Base-by-base conservation (phyloP, 1,284 basidiomycete species). In the Caloboletus inedulis region DNA sequence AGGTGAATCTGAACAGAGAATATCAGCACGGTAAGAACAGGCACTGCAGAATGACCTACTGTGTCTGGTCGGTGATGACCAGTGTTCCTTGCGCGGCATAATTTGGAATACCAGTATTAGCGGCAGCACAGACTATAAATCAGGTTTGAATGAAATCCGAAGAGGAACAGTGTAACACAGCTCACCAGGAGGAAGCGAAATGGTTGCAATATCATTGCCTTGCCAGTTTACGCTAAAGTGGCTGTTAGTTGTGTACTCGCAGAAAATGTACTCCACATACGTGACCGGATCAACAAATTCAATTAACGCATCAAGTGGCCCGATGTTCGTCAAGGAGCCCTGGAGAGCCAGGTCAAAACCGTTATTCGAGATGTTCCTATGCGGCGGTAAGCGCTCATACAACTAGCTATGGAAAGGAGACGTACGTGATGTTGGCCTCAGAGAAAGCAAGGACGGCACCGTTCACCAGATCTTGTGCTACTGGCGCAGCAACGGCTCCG, bases 381-480 rank as follows among this genome's bases (percentile, higher is more conserved):
- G 29, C 2, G 4, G 9, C 8, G 3, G 27, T 69, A 30, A 84
- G 84, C 25, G 72, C 69, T 76, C 2, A 76, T 79, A 43, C 80
- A 81, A 48, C 85, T 80, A 49, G 85, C n/a, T 16, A 23, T 27
- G 5, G n/a, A 33, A 16, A 46, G 3, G 10, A 47, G 21, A 47
- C 29, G 1, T 68, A 80, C 77, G 81, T 84, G 59, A 89, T 84
- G 58, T 83, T 82, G 7, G 82, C 87, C 45, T 76, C 72, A 33
- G 61, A 73, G 65, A 90, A 88, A 6, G 73, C 68, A 41, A 91
- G 69, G 7, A 73, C 58, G 2, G 87, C 76, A 36, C 75, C 74
- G 54, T 84, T 76, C 40, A 91, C 87, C 19, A 91, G 75, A 61
- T 77, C 72, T 65, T 89, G 86, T 6, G 87, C 80, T 46, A 89